Conservation (phyloP, 2,329 filamentous ascomycete genomes). For the Epichloe uncinata region DNA sequence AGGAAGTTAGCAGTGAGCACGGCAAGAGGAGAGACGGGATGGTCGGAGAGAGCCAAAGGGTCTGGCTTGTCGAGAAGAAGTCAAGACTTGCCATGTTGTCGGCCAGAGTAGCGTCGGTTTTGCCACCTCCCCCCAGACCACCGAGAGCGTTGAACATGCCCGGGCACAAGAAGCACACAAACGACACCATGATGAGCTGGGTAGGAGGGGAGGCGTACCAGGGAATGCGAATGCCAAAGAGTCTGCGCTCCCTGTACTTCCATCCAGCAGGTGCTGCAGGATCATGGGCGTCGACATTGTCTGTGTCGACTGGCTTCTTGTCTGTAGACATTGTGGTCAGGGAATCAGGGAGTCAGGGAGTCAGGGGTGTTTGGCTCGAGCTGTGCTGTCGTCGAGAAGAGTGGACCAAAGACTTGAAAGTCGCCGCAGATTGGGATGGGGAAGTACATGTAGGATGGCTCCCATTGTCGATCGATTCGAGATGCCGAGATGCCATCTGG, state of each 20-base stretch:
- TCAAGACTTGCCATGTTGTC: conserved; percentile 16
- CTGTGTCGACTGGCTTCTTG: neutral
- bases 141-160: conserved; percentile 59
- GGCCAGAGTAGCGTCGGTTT: conserved; percentile 33
- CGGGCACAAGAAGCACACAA: conserved; percentile 47
- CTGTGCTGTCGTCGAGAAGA: too few species aligned
- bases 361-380: too few species aligned
- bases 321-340: conserved; percentile 1
- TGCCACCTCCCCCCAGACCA: conserved; percentile 44
- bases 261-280: conserved; percentile 31
- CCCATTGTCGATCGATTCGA: too few species aligned
- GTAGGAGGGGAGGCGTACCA: conserved; percentile 67
- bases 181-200: conserved; percentile 54
- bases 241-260: conserved; percentile 42
- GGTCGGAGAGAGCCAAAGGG: neutral
- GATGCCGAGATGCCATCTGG: too few species aligned
- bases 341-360: too few species aligned
- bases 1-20: neutral
- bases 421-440: too few species aligned
- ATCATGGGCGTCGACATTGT: conserved; percentile 11
- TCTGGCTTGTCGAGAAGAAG: too few species aligned
- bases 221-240: conserved; percentile 34
- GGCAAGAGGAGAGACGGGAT: neutral
- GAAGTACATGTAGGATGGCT: too few species aligned
- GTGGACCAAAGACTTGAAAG: too few species aligned